Evolutionary conservation across 2,329 filamentous ascomycete genomes (phyloP).

Genomic region (Lanzia echinophila): DNA sequence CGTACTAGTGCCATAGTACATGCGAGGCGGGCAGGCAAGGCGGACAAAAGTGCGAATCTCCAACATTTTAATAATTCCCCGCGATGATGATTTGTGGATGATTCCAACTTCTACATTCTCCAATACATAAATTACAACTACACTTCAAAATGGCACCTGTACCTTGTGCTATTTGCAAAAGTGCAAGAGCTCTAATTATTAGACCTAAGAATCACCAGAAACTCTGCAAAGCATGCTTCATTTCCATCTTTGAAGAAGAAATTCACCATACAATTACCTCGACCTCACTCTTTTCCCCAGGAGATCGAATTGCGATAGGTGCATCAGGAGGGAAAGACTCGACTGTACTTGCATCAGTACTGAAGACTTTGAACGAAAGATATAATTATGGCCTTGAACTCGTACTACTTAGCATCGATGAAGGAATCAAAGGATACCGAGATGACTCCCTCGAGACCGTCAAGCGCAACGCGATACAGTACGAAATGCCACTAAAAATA

Average conservation of each 20-base stretch:
- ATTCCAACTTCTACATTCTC: not conserved
- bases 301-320: constrained; percentile 87
- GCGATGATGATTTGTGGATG: not conserved
- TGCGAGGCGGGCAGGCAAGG: not conserved
- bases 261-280: constrained; percentile 86
- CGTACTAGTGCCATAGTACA: not conserved
- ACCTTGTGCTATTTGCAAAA: constrained; percentile 69
- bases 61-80: constrained; percentile 8
- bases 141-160: constrained; percentile 58
- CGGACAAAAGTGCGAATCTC: not conserved
- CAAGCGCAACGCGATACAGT: constrained; percentile 85
- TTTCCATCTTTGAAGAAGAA: constrained; percentile 82
- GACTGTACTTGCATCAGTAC: constrained; percentile 86
- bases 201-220: constrained; percentile 93
- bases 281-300: constrained; percentile 71
- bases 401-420: constrained; percentile 84
- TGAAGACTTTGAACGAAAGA: constrained; percentile 90
- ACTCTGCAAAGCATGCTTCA: constrained; percentile 84
- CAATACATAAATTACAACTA: not conserved
- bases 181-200: constrained; percentile 77
- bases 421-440: constrained; percentile 93
- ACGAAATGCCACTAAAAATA: constrained; percentile 85
- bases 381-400: constrained; percentile 82
- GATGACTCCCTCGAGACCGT: constrained; percentile 96
- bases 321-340: constrained; percentile 97